Evolutionary conservation across 2,329 filamentous ascomycete species (phyloP), one percentile per base, ranked within the genome.

Genomic region (Lasiodiplodia sp.): DNA sequence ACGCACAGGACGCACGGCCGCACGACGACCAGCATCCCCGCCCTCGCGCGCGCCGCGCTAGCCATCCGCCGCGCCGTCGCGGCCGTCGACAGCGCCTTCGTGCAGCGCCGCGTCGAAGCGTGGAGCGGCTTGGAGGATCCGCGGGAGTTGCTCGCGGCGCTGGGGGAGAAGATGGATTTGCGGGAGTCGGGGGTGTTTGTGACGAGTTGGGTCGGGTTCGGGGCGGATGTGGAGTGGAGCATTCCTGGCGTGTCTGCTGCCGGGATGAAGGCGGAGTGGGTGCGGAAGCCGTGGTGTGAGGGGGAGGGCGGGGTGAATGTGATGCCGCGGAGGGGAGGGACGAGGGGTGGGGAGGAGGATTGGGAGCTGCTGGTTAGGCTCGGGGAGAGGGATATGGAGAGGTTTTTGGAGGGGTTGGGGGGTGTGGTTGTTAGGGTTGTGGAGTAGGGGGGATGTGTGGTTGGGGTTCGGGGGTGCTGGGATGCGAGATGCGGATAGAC

Each of bases 201-300:
- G 3, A 66, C 51, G 7, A 44, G 31, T 10, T 66, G 64, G 64
- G 52, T 25, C 4, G 38, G 8, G 14, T 57, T 66, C 7, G 64
- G 64, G 5, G 64, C 52, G 11, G 52, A 57, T 16, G 64, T 37
- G n/a, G 52, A 11, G 38, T 57, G 51, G 51, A 0, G 37, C 3
- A 40, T 66, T 10, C 49, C 47, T 1, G 62, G 62, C 1, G 37
- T 37, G 5, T 2, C 7, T 8, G 47, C 2, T 8, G 47, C 18
- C 1, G 28, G 12, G 14, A 21, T 34, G 16, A 25, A 28, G 37
- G 56, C 56, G 56, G 18, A 52, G 55, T 67, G 52, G 38, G 18
- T 67, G 3, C 25, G 53, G n/a, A 67, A 67, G 40, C 53, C 55
- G 65, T 21, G 53, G 38, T 23, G 65, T 12, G 65, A n/a, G 53